Percentiles rank a stretch among this genome's conserved stretches.
Conservation (phyloP, 352 stramenopile genomes). For the Globisporangium nagaii region DNA sequence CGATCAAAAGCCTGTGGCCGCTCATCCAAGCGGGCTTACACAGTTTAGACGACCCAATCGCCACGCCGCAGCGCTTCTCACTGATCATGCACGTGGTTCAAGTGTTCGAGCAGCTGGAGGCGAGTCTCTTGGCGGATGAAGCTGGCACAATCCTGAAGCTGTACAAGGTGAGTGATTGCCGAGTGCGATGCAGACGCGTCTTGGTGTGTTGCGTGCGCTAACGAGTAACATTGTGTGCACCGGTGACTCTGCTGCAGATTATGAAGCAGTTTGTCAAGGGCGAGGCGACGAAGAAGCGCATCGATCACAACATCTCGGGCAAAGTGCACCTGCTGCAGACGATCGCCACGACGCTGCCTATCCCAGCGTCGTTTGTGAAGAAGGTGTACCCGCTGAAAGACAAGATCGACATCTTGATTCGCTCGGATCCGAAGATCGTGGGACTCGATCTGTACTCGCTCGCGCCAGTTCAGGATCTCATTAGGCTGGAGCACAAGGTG, state of each 20-base stretch:
- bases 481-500: conserved; percentile 73
- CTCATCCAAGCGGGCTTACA: conserved; percentile 35
- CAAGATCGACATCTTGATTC: conserved; percentile 53
- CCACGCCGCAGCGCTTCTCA: conserved; percentile 57
- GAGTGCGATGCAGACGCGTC: not conserved
- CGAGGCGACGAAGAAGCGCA: conserved; percentile 40
- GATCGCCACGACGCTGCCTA: conserved; percentile 34
- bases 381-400: conserved; percentile 35
- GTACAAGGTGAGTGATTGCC: conserved; percentile 25
- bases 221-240: not conserved
- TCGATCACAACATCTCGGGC: conserved; percentile 30
- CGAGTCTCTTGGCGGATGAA: conserved; percentile 31
- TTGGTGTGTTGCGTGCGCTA: not conserved
- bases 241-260: conserved; percentile 13
- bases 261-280: conserved; percentile 48
- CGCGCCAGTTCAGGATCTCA: conserved; percentile 28
- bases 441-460: conserved; percentile 63
- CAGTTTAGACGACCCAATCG: conserved; percentile 40
- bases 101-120: conserved; percentile 52
- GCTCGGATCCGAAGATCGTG: conserved; percentile 67
- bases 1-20: conserved; percentile 45
- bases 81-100: conserved; percentile 59
- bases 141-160: conserved; percentile 27
- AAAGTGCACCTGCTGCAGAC: conserved; percentile 45
- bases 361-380: conserved; percentile 28